These are phyloP conservation scores for Suhomyces kunorum DNA, from an alignment of 1,139 yeast genomes.

Conservation along the genomic window DNA sequence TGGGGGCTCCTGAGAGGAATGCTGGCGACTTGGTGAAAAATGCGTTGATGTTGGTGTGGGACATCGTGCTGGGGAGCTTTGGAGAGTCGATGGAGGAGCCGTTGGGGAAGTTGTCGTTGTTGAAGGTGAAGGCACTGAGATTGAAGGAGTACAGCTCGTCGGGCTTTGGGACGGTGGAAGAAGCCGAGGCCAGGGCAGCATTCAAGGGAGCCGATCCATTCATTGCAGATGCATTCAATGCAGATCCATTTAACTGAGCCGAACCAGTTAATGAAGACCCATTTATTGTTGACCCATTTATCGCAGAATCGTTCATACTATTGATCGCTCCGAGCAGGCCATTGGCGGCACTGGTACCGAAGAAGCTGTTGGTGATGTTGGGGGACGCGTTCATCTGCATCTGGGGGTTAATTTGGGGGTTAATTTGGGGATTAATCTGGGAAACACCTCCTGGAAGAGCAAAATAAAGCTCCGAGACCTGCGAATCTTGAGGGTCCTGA, in stretches of 20 bases:
- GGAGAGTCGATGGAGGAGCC: constrained; percentile 7
- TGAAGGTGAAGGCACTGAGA: constrained; percentile 37
- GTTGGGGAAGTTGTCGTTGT: constrained; percentile 17
- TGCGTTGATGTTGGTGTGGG: constrained; percentile 23
- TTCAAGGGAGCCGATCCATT: no score
- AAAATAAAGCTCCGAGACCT: no score
- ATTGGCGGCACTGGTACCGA: constrained; percentile 2
- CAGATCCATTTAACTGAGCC: no score
- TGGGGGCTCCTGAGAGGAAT: background rate
- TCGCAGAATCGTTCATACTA: no score
- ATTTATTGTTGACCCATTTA: no score
- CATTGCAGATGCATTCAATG: no score
- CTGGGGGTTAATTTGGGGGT: background rate
- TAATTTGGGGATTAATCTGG: constrained; percentile 32
- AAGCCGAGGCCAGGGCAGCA: no score
- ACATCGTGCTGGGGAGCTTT: constrained; percentile 4
- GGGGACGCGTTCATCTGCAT: no score
- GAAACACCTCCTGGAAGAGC: no score
- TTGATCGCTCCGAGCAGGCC: no score
- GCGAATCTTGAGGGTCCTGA: no score
- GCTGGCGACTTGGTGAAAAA: constrained; percentile 21
- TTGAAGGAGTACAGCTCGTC: constrained; percentile 42
- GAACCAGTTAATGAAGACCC: no score
- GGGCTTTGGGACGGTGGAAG: constrained; percentile 6
- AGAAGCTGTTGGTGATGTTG: background rate